Evolutionary conservation across 2,329 filamentous ascomycete species (phyloP).

Genomic region (Lachnum nothofagi): DNA sequence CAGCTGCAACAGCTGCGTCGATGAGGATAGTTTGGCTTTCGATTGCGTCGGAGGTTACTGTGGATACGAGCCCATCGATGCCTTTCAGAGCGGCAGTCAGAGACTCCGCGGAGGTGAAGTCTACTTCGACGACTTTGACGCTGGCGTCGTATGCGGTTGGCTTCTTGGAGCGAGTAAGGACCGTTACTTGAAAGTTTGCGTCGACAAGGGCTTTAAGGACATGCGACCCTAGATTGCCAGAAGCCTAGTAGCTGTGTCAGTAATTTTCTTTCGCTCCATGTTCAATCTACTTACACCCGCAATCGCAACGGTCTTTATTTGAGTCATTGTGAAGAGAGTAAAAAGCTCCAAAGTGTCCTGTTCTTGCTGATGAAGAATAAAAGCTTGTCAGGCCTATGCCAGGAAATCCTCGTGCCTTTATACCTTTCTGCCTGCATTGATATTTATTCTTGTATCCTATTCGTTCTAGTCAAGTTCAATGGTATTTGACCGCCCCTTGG

Average conservation of each 20-base stretch:
- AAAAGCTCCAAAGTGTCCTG: not conserved
- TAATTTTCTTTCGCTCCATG: conserved; percentile 6
- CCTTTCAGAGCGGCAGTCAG: conserved; percentile 34
- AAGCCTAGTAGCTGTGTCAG: conserved; percentile 19
- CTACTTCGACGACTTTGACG: conserved; percentile 38
- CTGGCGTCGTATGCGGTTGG: conserved; percentile 15
- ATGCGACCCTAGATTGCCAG: conserved; percentile 21
- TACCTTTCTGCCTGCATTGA: not conserved
- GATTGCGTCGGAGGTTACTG: conserved; percentile 7
- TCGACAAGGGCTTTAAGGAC: conserved; percentile 24
- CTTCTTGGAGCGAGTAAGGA: conserved; percentile 20
- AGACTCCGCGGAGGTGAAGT: conserved; percentile 39
- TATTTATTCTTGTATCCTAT: conserved; percentile 5
- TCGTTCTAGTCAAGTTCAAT: too few relatives aligned
- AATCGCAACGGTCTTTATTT: conserved; percentile 22
- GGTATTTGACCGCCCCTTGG: too few relatives aligned
- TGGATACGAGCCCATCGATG: conserved; percentile 24
- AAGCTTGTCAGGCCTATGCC: too few relatives aligned
- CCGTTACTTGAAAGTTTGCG: conserved; percentile 20
- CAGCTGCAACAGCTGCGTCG: conserved; percentile 53
- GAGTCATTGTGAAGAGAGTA: conserved; percentile 16
- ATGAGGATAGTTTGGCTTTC: conserved; percentile 39
- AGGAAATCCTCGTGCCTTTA: too few relatives aligned
- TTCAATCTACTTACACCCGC: conserved; percentile 18
- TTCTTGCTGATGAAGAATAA: too few relatives aligned